Evolutionary conservation across 495 filamentous ascomycete genomes (phyloP).

Genomic region (Xylaria scruposa): DNA sequence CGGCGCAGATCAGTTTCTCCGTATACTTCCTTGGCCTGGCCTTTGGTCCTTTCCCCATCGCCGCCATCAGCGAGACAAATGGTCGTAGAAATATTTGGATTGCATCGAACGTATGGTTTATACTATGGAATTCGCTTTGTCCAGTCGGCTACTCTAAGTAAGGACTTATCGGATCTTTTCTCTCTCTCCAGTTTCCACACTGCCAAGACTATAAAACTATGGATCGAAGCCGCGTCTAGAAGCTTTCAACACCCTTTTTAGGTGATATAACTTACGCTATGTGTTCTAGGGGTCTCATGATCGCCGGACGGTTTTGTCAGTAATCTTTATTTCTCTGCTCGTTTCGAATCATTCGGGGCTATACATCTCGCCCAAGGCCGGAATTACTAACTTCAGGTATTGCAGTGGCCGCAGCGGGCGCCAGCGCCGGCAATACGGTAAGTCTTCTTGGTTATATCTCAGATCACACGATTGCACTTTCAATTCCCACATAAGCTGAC

Average conservation of each 20-base stretch:
- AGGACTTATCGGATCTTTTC: neutral
- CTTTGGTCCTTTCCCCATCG: conserved; percentile 51
- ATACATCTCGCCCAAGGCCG: neutral
- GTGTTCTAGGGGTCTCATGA: conserved; percentile 32
- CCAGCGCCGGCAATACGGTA: conserved; percentile 39
- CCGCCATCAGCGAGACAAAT: conserved; percentile 47
- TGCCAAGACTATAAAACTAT: neutral
- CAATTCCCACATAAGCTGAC: neutral
- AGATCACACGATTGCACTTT: neutral
- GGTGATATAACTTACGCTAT: neutral
- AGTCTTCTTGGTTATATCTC: neutral
- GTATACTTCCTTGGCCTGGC: conserved; percentile 62
- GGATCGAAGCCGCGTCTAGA: neutral
- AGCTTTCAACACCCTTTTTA: neutral
- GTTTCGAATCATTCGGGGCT: neutral
- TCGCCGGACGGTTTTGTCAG: conserved; percentile 39
- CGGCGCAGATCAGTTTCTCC: conserved; percentile 52
- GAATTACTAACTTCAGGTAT: neutral
- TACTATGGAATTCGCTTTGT: conserved; percentile 46
- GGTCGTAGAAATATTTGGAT: conserved; percentile 46
- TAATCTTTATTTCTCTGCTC: neutral
- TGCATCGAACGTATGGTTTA: conserved; percentile 40
- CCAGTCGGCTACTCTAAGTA: conserved; percentile 42
- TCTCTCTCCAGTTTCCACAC: neutral
- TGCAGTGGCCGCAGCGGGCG: conserved; percentile 42